Evolutionary conservation across 495 filamentous ascomycete species (phyloP).

Genomic region (Podospora bellae-mahoneyi): DNA sequence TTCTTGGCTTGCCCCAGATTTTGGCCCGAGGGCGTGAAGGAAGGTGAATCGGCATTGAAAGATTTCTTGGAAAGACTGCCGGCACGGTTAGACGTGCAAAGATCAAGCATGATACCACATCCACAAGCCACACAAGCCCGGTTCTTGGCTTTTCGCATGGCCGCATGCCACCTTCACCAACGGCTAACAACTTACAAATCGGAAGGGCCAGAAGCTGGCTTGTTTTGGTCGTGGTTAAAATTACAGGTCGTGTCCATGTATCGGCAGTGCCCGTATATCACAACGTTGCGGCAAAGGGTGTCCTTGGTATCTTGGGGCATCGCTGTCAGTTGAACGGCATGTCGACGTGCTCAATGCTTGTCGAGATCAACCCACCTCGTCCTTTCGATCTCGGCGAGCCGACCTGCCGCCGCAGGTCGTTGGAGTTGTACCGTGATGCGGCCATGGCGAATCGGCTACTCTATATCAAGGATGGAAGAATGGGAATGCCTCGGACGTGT

Average conservation of each 20-base stretch:
- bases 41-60: conserved; percentile 93
- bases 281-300: conserved; percentile 86
- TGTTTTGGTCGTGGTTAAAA: conserved; percentile 82
- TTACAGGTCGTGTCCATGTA: conserved; percentile 89
- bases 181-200: conserved; percentile 54
- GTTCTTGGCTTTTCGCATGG: not conserved
- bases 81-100: not conserved
- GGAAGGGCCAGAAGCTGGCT: conserved; percentile 46
- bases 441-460: conserved; percentile 36
- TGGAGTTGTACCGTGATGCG: conserved; percentile 41
- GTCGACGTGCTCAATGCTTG: not conserved
- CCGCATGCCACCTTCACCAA: not conserved
- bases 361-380: conserved; percentile 40
- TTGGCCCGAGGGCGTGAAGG: conserved; percentile 75
- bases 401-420: conserved; percentile 48
- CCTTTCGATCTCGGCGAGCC: conserved; percentile 51
- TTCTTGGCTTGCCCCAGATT: conserved; percentile 51
- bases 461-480: conserved; percentile 17
- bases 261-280: conserved; percentile 90
- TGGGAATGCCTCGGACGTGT: conserved; percentile 2
- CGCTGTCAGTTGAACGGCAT: not conserved
- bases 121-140: not conserved
- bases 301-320: conserved; percentile 60
- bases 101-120: not conserved
- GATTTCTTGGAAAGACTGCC: conserved; percentile 62